Conservation (phyloP, 1,139 yeast genomes). For the Pichia sp. region DNA sequence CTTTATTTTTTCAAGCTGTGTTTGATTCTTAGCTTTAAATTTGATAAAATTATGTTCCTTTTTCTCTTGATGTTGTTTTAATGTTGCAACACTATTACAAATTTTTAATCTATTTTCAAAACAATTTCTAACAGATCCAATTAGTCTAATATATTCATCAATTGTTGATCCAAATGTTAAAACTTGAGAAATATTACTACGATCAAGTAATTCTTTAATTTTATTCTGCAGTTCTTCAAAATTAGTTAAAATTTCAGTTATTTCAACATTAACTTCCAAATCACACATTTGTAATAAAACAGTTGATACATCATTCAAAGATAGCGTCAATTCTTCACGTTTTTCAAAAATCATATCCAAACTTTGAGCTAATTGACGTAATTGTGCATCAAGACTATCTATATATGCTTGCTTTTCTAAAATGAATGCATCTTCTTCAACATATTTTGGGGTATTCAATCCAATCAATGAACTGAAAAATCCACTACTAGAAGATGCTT, state of each 20-base stretch:
- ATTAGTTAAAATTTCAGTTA: slow-evolving; percentile 53
- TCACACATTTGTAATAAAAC: slow-evolving; percentile 55
- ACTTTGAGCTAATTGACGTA: slow-evolving; percentile 63
- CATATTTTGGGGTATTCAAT: slow-evolving; percentile 48
- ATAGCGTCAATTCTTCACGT: slow-evolving; percentile 63
- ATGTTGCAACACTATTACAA: slow-evolving; percentile 51
- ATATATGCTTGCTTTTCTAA: slow-evolving; percentile 61
- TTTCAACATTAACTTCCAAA: slow-evolving; percentile 66
- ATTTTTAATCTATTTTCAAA: slow-evolving; percentile 72
- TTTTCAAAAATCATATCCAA: slow-evolving; percentile 72
- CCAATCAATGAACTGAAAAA: slow-evolving; percentile 61
- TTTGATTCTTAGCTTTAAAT: slow-evolving; percentile 27
- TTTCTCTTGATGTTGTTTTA: slow-evolving; percentile 39
- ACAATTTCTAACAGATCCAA: slow-evolving; percentile 69
- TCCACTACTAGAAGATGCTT: slow-evolving; percentile 36
- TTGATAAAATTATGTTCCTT: slow-evolving; percentile 38
- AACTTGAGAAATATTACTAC: slow-evolving; percentile 81
- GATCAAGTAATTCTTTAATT: slow-evolving; percentile 67
- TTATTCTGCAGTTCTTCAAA: slow-evolving; percentile 71
- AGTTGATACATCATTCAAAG: slow-evolving; percentile 58
- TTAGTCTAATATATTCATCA: slow-evolving; percentile 78
- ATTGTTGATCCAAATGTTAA: slow-evolving; percentile 80
- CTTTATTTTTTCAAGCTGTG: slow-evolving; percentile 36
- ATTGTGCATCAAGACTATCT: slow-evolving; percentile 67
- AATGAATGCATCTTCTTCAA: slow-evolving; percentile 78